Base-by-base conservation (phyloP, 768 basidiomycete genomes). In the Psilocybe cubensis region DNA sequence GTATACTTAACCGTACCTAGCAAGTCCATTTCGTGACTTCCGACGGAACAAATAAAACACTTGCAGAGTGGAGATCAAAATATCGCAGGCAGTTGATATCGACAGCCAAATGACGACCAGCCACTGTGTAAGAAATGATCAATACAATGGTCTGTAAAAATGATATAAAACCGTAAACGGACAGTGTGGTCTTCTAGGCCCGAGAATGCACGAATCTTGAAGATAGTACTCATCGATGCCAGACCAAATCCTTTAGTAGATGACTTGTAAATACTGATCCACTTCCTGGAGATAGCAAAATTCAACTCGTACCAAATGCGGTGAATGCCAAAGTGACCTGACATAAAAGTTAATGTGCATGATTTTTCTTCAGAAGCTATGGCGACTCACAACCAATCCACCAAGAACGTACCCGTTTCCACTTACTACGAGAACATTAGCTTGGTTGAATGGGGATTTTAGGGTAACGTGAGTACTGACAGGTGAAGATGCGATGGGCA, bases 81-180 rank as follows among this genome's bases (percentile, higher is more conserved):
- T 38, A 42, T 56, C 54, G 23, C 54, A 56, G 9, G 46, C 54
- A n/a, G 54, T 48, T 21, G 54, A 48, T 14, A 47, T 9, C 18
- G 46, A 24, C 2, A 56, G 47, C 54, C 54, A 56, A 1, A 49
- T 41, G 14, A 56, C 46, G 2, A 48, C 45, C 14, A 56, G 35
- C 54, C 54, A 56, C 54, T 56, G n/a, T 25, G 14, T 31, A 18
- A 0, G 20, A 31, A 40, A 17, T 31, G n/a, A 52, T 3, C 2
- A 12, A 18, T 20, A 17, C 17, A 21, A 3, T 31, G 25, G 20
- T 7, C 18, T 17, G 18, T 14, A 49, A 0, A 20, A 29, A 1
- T 28, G 23, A 23, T 17, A 38, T 3, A 10, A 20, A 18, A 14
- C 1, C 18, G 14, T n/a, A n/a, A n/a, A 51, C 49, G 35, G 33